Base-by-base conservation (phyloP, 2,329 filamentous ascomycete species). In the Hymenotorrendiella dingleyae region DNA sequence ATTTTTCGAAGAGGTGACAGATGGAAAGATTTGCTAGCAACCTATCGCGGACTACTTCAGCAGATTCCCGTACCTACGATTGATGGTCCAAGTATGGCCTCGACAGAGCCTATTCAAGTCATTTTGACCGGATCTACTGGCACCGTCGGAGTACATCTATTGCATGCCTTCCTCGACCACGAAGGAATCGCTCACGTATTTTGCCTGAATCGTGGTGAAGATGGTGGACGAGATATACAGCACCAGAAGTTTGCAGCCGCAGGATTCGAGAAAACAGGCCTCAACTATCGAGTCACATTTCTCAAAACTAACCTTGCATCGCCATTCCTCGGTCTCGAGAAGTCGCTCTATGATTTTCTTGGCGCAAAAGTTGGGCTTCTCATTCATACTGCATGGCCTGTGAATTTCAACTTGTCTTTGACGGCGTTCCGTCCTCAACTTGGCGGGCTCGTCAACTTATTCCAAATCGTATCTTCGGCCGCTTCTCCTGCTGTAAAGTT, bases 111-210 rank as follows among this genome's bases (percentile, higher is more conserved):
- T n/a, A n/a, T n/a, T n/a, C n/a, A n/a, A n/a, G 30, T 33, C 6
- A 21, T 70, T 8, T 49, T 75, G 11, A 75, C 70, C 0, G 72
- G 69, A 12, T 69, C 66, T 3, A 74, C 72, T 0, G 72, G 72
- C 8, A 67, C 65, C 7, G 48, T 75, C 11, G 72, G 72, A 0
- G 68, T 64, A 3, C 73, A 73, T 50, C 57, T 74, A 23, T 61
- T 74, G 5, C 57, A 70, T 40, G 29, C 54, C 10, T 57, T 71
- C 23, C 56, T 57, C 17, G 55, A 63, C 0, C 45, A 46, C 5
- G 14, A 30, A 4, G 20, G 4, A 2, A 62, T 74, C 7, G 55
- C 57, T 23, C 67, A 67, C 45, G 53, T 74, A 26, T 62, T 71
- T 40, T 73, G 70, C 42, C 60, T 76, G 16, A 75, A 75, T 19